Conservation (phyloP, 2,329 filamentous ascomycete species). For the Lomentospora prolificans region DNA sequence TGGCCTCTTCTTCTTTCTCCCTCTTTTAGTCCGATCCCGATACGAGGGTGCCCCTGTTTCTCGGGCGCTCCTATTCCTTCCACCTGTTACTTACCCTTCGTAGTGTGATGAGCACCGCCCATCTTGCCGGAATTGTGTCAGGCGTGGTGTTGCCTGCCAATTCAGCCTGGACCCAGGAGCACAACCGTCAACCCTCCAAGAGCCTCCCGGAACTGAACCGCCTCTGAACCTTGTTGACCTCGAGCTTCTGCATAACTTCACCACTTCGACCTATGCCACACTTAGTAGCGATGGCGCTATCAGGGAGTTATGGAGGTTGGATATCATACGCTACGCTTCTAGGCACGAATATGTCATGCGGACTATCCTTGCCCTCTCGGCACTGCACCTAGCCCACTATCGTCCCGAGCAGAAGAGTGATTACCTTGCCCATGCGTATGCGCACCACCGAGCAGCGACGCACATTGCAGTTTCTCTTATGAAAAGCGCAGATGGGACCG, state of each 20-base stretch:
- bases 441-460: slow-evolving; percentile 21
- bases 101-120: slow-evolving; percentile 19
- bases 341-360: slow-evolving; percentile 36
- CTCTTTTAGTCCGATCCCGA: no score
- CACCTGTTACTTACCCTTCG: background rate
- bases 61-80: background rate
- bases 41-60: background rate
- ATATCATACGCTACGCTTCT: slow-evolving; percentile 36
- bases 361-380: slow-evolving; percentile 36
- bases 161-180: slow-evolving; percentile 12
- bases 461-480: slow-evolving; percentile 19
- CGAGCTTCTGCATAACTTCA: slow-evolving; percentile 44
- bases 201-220: slow-evolving; percentile 9
- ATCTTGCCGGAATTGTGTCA: slow-evolving; percentile 18
- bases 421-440: slow-evolving; percentile 21
- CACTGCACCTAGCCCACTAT: slow-evolving; percentile 35
- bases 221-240: slow-evolving; percentile 32
- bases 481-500: slow-evolving; percentile 11
- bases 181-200: background rate
- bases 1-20: no score
- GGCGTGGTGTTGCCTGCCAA: slow-evolving; percentile 18
- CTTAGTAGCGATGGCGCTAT: slow-evolving; percentile 29
- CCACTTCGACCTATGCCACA: slow-evolving; percentile 36
- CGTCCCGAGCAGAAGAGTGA: slow-evolving; percentile 24
- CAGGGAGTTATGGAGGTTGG: slow-evolving; percentile 35